phyloP scores from a whole-genome alignment of 2,329 filamentous ascomycete species.

The Penicillium sp. region DNA sequence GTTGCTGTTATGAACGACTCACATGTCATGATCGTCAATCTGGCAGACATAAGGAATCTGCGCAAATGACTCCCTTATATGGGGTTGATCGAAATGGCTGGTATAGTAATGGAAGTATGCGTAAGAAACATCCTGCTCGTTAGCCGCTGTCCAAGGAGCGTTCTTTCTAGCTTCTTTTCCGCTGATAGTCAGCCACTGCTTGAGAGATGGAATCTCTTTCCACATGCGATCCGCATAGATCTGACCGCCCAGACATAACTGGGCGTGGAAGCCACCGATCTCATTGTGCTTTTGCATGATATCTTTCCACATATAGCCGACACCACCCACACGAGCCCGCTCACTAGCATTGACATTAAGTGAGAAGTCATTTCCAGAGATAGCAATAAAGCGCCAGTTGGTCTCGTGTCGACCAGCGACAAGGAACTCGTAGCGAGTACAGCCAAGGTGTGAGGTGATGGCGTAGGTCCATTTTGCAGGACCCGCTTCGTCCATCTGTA shows the following conservation, averaged over 20 bases:
- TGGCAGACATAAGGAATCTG: slow-evolving; percentile 94
- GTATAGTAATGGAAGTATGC: slow-evolving; percentile 99
- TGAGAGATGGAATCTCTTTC: slow-evolving; percentile 90
- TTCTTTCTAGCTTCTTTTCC: slow-evolving; percentile 92
- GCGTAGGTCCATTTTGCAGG: slow-evolving; percentile 94
- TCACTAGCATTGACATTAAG: slow-evolving; percentile 84
- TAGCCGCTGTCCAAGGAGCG: slow-evolving; percentile 84
- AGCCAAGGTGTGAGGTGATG: slow-evolving; percentile 92
- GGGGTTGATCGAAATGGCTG: slow-evolving; percentile 95
- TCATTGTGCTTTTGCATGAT: slow-evolving; percentile 96
- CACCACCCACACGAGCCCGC: slow-evolving; percentile 77
- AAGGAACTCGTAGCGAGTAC: slow-evolving; percentile 96
- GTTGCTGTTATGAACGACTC: slow-evolving; percentile 46
- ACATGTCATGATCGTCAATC: slow-evolving; percentile 98
- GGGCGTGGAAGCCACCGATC: slow-evolving; percentile 91
- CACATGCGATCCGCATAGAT: slow-evolving; percentile 94
- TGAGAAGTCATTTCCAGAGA: slow-evolving; percentile 94
- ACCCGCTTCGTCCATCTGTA: slow-evolving; percentile 78
- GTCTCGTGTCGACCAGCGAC: slow-evolving; percentile 87
- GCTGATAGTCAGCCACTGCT: slow-evolving; percentile 91
- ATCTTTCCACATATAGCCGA: slow-evolving; percentile 98
- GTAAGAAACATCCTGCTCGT: slow-evolving; percentile 92
- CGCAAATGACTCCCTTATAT: slow-evolving; percentile 89
- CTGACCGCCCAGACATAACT: slow-evolving; percentile 87
- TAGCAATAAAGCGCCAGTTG: slow-evolving; percentile 92